Conservation (phyloP, 495 filamentous ascomycete genomes). For the Daldinia concentrica region DNA sequence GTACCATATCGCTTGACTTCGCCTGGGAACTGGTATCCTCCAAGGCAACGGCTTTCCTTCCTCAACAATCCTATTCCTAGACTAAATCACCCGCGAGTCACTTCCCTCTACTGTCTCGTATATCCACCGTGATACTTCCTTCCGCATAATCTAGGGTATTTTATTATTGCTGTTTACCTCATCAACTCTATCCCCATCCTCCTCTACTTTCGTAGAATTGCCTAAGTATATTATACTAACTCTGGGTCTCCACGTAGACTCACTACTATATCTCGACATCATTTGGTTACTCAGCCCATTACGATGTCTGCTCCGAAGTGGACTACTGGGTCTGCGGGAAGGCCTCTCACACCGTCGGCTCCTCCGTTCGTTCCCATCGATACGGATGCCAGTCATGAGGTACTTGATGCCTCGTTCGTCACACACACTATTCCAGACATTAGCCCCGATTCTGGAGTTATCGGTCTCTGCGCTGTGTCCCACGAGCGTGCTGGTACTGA, state of each 20-base stretch:
- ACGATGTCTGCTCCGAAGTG: background rate
- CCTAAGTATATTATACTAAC: background rate
- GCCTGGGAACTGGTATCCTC: background rate
- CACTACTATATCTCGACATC: background rate
- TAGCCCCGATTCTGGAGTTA: constrained; percentile 32
- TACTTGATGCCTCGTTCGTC: constrained; percentile 40
- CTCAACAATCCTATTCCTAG: background rate
- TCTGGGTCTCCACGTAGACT: background rate
- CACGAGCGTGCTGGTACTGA: constrained; percentile 32
- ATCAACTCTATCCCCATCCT: background rate
- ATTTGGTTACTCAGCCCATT: background rate
- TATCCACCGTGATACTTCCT: background rate
- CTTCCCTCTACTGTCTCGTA: background rate
- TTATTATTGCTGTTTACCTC: background rate
- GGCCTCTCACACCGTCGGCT: background rate
- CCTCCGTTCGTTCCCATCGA: background rate
- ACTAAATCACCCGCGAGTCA: background rate
- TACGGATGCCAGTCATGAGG: background rate
- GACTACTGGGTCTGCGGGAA: background rate
- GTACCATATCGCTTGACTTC: background rate
- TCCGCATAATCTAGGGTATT: background rate
- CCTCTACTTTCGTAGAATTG: background rate
- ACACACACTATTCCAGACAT: constrained; percentile 49
- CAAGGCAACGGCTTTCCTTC: background rate
- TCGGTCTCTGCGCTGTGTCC: constrained; percentile 50